Conservation (phyloP, 805 yeast species). For the Lipomyces chichibuensis region DNA sequence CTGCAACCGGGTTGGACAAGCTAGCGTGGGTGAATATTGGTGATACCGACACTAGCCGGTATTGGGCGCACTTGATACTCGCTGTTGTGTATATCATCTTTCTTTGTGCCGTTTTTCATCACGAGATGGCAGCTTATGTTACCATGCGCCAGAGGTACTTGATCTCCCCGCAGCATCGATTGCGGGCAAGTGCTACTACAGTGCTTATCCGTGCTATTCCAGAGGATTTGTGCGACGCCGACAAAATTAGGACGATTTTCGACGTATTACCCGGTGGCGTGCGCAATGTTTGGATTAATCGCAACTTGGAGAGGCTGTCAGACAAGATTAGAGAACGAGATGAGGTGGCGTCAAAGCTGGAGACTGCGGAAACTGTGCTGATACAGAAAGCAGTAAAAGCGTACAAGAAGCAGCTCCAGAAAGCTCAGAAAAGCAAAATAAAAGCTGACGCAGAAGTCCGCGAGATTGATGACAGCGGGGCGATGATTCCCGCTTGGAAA, state of each 20-base stretch:
- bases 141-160: conserved; percentile 53
- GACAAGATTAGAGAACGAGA: conserved; percentile 42
- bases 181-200: conserved; percentile 49
- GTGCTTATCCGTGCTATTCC: conserved; percentile 72
- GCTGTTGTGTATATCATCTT: conserved; percentile 57
- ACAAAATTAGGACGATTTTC: conserved; percentile 58
- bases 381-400: conserved; percentile 41
- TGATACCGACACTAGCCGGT: conserved; percentile 51
- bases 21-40: conserved; percentile 75
- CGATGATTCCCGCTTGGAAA: conserved; percentile 38
- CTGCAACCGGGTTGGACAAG: conserved; percentile 59
- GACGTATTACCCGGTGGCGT: conserved; percentile 58
- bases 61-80: conserved; percentile 66
- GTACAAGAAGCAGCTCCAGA: conserved; percentile 20
- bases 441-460: conserved; percentile 6
- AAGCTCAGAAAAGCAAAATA: conserved; percentile 1
- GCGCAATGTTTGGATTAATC: conserved; percentile 61
- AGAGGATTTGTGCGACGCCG: conserved; percentile 52
- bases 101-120: conserved; percentile 59
- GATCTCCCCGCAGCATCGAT: conserved; percentile 36
- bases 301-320: conserved; percentile 49
- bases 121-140: conserved; percentile 59
- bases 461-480: conserved; percentile 15
- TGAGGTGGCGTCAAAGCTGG: conserved; percentile 46
- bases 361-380: conserved; percentile 48